Base-by-base conservation (phyloP, 2,329 filamentous ascomycete genomes). In the Catunica adiposa region DNA sequence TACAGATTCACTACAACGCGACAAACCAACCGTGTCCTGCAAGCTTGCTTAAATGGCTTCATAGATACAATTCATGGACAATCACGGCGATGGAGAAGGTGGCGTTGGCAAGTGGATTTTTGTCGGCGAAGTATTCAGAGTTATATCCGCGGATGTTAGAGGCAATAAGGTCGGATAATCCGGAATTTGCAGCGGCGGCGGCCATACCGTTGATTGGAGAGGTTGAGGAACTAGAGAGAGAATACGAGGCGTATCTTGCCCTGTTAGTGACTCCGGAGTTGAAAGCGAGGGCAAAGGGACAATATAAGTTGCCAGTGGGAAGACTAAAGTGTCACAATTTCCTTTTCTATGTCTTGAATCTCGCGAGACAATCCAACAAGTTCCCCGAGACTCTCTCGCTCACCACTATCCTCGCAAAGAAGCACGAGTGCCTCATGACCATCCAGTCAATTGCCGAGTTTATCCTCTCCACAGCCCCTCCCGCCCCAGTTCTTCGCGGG, bases 1-100 rank as follows among this genome's bases (percentile, higher is more conserved):
- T 58, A 2, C 57, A 58, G 37, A 56, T 58, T 15, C 54, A 58
- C 44, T 53, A 54, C 6, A 58, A 58, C 34, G 54, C 57, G 14
- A 53, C 25, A 9, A 50, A 22, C 9, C 25, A 58, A 44, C 54
- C 54, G 15, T 54, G 54, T 38, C 54, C 57, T 8, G 15, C 40
- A 2, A 29, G 11, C 8, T 26, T 58, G 26, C 46, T 58, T 23
- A 46, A 31, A 9, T 56, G 57, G 57, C 40, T 58, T 6, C 57
- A 58, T 23, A 40, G 44, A 3, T 42, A 56, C 3, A 53, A 56
- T 37, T 9, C 14, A 9, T 58, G 53, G 57, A 56, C 44, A 26
- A 17, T 56, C 5, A 14, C 15, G 2, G 42, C 44, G 31, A 22
- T 38, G 1, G 57, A 58, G 26, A 46, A 23, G 15, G 25, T 58